These are phyloP conservation scores for Cercospora nicotianae DNA, from an alignment of 2,329 filamentous ascomycete species.

Conservation along the genomic window DNA sequence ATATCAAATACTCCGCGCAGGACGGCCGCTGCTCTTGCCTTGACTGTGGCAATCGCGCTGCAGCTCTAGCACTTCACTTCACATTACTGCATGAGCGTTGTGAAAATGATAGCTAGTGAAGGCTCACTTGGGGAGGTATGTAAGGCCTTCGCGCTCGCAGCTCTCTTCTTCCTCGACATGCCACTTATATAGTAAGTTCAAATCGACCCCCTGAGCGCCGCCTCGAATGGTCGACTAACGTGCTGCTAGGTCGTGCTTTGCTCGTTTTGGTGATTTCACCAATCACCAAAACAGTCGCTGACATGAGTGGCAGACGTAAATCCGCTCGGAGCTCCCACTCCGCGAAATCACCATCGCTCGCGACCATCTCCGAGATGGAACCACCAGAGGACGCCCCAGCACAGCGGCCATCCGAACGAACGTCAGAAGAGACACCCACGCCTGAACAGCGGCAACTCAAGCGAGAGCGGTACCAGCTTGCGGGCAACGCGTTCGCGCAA, in stretches of 20 bases:
- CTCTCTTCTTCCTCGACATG: neutral
- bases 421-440: neutral
- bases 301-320: constrained; percentile 15
- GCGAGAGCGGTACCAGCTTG: constrained; percentile 30
- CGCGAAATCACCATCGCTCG: constrained; percentile 4
- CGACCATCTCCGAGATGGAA: constrained; percentile 4
- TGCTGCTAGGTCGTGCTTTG: constrained; percentile 11
- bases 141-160: neutral
- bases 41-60: neutral
- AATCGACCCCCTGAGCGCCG: neutral
- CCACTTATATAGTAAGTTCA: constrained; percentile 15
- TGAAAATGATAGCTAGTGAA: neutral
- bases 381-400: constrained; percentile 31
- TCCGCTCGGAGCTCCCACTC: constrained; percentile 6
- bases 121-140: neutral
- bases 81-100: neutral
- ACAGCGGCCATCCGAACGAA: neutral
- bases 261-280: constrained; percentile 5
- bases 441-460: constrained; percentile 21
- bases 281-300: constrained; percentile 12
- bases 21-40: neutral
- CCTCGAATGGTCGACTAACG: neutral
- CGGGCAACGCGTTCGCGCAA: constrained; percentile 40
- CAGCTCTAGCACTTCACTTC: neutral
- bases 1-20: neutral